Base-by-base conservation (phyloP, 768 basidiomycete genomes). In the Xerocomus potaroensis region DNA sequence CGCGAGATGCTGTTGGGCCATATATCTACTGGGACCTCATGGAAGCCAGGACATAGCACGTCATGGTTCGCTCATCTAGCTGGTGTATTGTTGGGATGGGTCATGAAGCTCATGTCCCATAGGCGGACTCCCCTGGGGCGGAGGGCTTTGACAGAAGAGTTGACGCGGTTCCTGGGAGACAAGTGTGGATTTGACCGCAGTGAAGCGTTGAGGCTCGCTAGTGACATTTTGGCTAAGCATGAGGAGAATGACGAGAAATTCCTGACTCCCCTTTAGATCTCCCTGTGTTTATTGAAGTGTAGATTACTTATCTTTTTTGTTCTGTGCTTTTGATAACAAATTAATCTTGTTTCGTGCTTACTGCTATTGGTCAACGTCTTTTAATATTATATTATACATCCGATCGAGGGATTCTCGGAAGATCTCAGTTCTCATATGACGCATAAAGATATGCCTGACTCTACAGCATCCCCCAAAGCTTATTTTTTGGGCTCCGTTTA, bases 51-150 rank as follows among this genome's bases (percentile, higher is more conserved):
- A 26, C 49, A 22, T 5, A 42, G 24, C 8, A n/a, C 18, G 8
- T 26, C 42, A 9, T 62, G 61, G 61, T 62, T 62, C 10, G 15
- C 53, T 23, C 45, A 58, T 23, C 34, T 59, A 14, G 59, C 62
- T 1, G 44, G 56, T 6, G 50, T 41, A 45, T 11, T 62, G 40
- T 30, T 58, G 51, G 43, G n/a, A 26, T 62, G 51, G 60, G 45
- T 58, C 5, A 43, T 22, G 5, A 43, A 43, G 35, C 9, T 50
- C 26, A 58, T n/a, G 26, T 43, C 37, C 24, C 44, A 34, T 23
- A 49, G n/a, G 33, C 31, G 39, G 22, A 27, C n/a, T 14, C 31
- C 46, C 11, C 1, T 27, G 15, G 23, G 32, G 22, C 23, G 35
- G 30, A 59, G 8, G 29, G 1, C 46, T 1, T 26, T 62, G 47